phyloP scores from a whole-genome alignment of 1,284 basidiomycete species.

The Ustilago trichophora region DNA sequence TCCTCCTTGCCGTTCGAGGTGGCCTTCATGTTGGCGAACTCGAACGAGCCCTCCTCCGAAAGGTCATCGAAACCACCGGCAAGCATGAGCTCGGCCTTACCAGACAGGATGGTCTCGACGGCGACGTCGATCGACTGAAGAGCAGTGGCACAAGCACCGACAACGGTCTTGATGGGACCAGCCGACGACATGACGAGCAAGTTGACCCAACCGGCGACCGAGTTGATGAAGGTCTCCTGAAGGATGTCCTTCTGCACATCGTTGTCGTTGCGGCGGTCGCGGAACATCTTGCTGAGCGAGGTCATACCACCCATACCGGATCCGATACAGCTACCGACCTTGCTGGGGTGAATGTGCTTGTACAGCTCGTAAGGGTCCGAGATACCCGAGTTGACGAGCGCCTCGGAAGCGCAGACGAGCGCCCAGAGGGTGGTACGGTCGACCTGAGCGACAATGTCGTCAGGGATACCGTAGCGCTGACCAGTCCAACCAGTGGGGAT shows the following conservation, averaged over 20 bases:
- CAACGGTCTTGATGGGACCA: slow-evolving; percentile 97
- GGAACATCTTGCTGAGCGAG: slow-evolving; percentile 80
- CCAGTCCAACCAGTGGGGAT: slow-evolving; percentile 97
- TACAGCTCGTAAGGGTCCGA: slow-evolving; percentile 83
- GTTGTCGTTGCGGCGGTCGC: slow-evolving; percentile 93
- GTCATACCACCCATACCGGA: slow-evolving; percentile 95
- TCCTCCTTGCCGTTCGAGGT: slow-evolving; percentile 96
- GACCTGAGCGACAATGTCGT: slow-evolving; percentile 92
- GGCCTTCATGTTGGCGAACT: slow-evolving; percentile 97
- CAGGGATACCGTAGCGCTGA: slow-evolving; percentile 93
- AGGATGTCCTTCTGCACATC: slow-evolving; percentile 98
- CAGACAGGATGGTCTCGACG: slow-evolving; percentile 89
- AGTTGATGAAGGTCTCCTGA: slow-evolving; percentile 79
- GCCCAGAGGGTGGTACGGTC: slow-evolving; percentile 97
- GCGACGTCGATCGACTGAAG: slow-evolving; percentile 97
- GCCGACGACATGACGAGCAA: slow-evolving; percentile 71
- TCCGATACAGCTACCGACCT: slow-evolving; percentile 72
- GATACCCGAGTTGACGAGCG: slow-evolving; percentile 92
- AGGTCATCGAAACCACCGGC: slow-evolving; percentile 98
- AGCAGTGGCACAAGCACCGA: slow-evolving; percentile 97
- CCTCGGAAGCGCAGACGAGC: slow-evolving; percentile 91
- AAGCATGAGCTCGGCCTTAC: slow-evolving; percentile 99
- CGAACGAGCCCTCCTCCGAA: slow-evolving; percentile 94
- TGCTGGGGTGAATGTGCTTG: slow-evolving; percentile 93
- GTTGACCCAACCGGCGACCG: slow-evolving; percentile 87